Evolutionary conservation across 23 red algal genomes (phyloP), one percentile per base, ranked within the genome.

Genomic region (Gracilariopsis chorda): DNA sequence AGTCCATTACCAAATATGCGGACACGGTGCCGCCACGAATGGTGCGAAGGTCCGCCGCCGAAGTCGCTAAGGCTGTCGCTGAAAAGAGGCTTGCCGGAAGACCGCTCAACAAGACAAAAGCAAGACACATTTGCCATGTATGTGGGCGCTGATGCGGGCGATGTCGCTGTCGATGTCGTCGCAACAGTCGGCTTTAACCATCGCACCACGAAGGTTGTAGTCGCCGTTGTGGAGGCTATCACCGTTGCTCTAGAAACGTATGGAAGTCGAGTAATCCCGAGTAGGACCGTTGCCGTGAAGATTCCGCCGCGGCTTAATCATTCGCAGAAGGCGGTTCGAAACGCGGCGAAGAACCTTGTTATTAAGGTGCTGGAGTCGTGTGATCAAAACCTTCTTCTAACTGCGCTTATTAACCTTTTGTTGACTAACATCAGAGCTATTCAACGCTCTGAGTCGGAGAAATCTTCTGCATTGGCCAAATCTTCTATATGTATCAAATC

Each of bases 181-280:
- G 48, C 72, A 5, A 88, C 28, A 4, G 95, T 44, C 34, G 92
- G 92, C 27, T 98, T 95, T 52, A 76, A 33, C 7, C 88, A 95
- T 62, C 80, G 84, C 23, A 91, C 88, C 13, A 92, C 96, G 27
- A 98, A 98, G 60, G 93, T 98, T n/a, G 90, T 95, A 13, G 88
- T 83, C 57, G 81, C 92, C 7, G 83, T 81, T 44, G 58, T 95
- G 0, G 96, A 95, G 17, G 57, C 78, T 1, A 48, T 98, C 36
- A 73, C 83, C 8, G 30, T 87, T 33, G 92, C 91, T 74, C 14
- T 98, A 0, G 87, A 63, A 43, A 84, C 60, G 30, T 91, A 92
- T 87, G 92, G 92, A 51, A 84, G 39, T 0, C 73, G 78, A 24
- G 62, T 71, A 42, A 58, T 98, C 27, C 72, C 87, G 1, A 55